Conservation (phyloP, 2,329 filamentous ascomycete species). For the Phialemoniopsis sp. region DNA sequence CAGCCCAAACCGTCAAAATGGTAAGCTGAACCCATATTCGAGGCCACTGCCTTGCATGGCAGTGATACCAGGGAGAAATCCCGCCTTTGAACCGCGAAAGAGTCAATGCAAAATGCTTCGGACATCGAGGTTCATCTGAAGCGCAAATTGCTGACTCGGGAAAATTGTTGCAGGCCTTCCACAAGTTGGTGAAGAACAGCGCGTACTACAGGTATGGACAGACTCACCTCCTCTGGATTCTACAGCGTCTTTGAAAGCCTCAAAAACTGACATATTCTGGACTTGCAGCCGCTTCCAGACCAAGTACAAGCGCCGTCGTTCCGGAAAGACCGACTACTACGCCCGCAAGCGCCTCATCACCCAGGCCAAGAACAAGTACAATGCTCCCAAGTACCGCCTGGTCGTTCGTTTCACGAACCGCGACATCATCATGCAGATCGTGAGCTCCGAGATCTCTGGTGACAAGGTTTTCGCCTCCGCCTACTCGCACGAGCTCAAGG, state of each 20-base stretch:
- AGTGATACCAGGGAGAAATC: constrained; percentile 35
- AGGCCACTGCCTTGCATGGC: constrained; percentile 23
- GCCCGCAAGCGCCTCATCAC: constrained; percentile 98
- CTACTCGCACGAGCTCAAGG: constrained; percentile 96
- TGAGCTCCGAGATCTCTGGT: constrained; percentile 91
- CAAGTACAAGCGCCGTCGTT: constrained; percentile 96
- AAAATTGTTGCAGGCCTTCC: constrained; percentile 69
- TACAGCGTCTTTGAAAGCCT: too few species aligned
- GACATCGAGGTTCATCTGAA: constrained; percentile 73
- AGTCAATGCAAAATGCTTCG: constrained; percentile 99
- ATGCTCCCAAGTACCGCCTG: constrained; percentile 98
- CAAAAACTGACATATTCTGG: background rate
- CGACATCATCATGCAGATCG: constrained; percentile 98
- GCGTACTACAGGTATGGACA: constrained; percentile 91
- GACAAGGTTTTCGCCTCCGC: constrained; percentile 94
- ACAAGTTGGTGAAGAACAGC: constrained; percentile 95
- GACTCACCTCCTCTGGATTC: constrained; percentile 8
- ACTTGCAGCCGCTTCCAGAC: constrained; percentile 87
- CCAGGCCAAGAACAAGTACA: constrained; percentile 99
- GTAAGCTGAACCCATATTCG: constrained; percentile 49
- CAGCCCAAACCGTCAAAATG: constrained; percentile 60
- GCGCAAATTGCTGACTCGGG: constrained; percentile 99
- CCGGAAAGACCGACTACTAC: constrained; percentile 99
- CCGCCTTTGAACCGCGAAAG: constrained; percentile 31
- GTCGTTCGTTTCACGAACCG: constrained; percentile 99